Conservation (phyloP, 169 alveolate genomes). For the Eimeria zaria region DNA sequence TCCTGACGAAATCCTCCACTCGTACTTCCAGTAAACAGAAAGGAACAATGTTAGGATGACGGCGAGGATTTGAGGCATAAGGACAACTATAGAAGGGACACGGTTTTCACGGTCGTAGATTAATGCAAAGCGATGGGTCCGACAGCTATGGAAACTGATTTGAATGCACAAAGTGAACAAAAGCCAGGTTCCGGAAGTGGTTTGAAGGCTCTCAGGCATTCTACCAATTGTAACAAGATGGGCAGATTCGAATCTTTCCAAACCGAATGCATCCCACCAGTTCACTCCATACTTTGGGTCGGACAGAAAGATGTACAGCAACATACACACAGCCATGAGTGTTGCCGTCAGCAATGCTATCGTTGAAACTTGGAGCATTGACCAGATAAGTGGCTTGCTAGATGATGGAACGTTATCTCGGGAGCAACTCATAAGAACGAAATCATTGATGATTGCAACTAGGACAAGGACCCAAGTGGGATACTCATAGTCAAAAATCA, state of each 20-base stretch:
- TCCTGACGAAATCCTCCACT: slow-evolving; percentile 73
- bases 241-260: slow-evolving; percentile 12
- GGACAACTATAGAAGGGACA: slow-evolving; percentile 66
- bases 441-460: slow-evolving; percentile 84
- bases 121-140: slow-evolving; percentile 54
- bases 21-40: slow-evolving; percentile 81
- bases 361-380: slow-evolving; percentile 77
- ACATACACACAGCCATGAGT: slow-evolving; percentile 73
- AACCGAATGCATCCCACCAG: slow-evolving; percentile 77
- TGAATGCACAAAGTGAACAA: slow-evolving; percentile 78
- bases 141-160: slow-evolving; percentile 76
- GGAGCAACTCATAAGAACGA: slow-evolving; percentile 85
- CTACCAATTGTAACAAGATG: background rate
- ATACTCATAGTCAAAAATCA: slow-evolving; percentile 68
- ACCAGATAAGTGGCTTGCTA: slow-evolving; percentile 81
- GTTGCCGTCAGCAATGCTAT: slow-evolving; percentile 70
- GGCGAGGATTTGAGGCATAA: slow-evolving; percentile 61
- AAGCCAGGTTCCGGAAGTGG: slow-evolving; percentile 80
- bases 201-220: slow-evolving; percentile 73
- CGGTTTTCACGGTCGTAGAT: slow-evolving; percentile 54
- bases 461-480: slow-evolving; percentile 84
- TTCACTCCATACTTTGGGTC: slow-evolving; percentile 74
- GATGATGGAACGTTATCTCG: slow-evolving; percentile 83
- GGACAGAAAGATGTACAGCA: slow-evolving; percentile 70
- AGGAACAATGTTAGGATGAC: slow-evolving; percentile 62